A percentile compares a stretch with the other conserved stretches of the same genome.
These are phyloP conservation scores for Centaurea solstitialis DNA, from an alignment of 129 eudicot species.

Conservation along the genomic window DNA sequence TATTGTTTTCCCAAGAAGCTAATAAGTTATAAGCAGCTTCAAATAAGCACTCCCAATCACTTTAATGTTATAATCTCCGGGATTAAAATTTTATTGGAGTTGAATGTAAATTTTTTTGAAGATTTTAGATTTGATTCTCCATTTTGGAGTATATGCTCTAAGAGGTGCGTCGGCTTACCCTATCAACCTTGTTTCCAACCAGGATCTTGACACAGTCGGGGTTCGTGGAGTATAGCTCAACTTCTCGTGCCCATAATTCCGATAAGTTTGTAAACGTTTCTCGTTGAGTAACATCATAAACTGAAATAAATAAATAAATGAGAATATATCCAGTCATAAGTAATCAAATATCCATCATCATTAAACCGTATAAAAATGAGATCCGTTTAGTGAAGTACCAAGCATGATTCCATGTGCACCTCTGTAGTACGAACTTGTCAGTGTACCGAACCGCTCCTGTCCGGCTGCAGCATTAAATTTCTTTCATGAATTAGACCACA, in stretches of 20 bases:
- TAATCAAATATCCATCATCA: slow-evolving; percentile 6
- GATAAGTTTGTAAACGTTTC: slow-evolving; percentile 78
- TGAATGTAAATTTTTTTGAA: too few species aligned
- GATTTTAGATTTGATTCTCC: too few species aligned
- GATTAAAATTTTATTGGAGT: too few species aligned
- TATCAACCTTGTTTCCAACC: slow-evolving; percentile 90
- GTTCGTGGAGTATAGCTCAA: slow-evolving; percentile 73
- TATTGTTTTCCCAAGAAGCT: too few species aligned
- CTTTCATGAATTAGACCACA: background rate
- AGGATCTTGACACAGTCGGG: slow-evolving; percentile 81
- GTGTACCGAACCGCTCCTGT: slow-evolving; percentile 84
- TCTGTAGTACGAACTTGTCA: slow-evolving; percentile 83
- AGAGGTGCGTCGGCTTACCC: slow-evolving; percentile 47
- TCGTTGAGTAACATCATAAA: slow-evolving; percentile 80
- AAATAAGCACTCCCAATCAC: too few species aligned
- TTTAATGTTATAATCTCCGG: too few species aligned
- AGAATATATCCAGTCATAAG: slow-evolving; percentile 6
- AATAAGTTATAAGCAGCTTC: too few species aligned
- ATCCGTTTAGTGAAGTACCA: slow-evolving; percentile 39
- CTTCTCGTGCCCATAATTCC: slow-evolving; percentile 74
- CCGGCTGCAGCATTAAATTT: slow-evolving; percentile 58
- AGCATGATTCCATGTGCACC: slow-evolving; percentile 92
- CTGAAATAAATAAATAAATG: slow-evolving; percentile 28
- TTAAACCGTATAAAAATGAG: background rate
- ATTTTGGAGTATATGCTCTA: too few species aligned